Conservation (phyloP, 495 filamentous ascomycete species). For the Xylaria scruposa region DNA sequence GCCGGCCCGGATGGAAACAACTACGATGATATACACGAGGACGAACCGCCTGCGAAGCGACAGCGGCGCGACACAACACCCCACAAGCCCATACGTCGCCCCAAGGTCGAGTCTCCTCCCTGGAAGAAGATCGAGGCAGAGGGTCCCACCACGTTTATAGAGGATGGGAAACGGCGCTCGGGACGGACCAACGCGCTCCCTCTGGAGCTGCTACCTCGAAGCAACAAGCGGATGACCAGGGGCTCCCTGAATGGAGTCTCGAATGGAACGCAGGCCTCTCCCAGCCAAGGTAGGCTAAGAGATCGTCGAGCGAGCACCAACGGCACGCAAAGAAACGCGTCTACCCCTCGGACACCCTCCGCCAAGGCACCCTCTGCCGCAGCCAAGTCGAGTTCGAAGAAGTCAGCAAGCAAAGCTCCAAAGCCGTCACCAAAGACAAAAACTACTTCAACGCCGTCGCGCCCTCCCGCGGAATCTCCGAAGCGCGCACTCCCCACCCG, state of each 20-base stretch:
- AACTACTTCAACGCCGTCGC: conserved; percentile 43
- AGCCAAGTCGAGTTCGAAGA: conserved; percentile 40
- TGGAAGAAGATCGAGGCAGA: conserved; percentile 91
- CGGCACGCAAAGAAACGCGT: conserved; percentile 43
- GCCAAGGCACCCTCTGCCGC: conserved; percentile 39
- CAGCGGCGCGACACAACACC: conserved; percentile 62
- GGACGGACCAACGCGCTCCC: conserved; percentile 79
- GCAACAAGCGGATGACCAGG: conserved; percentile 65
- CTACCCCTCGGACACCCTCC: conserved; percentile 30
- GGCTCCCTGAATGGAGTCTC: conserved; percentile 44
- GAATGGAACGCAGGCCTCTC: conserved; percentile 26
- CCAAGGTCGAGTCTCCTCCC: conserved; percentile 76
- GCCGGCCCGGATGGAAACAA: conserved; percentile 7
- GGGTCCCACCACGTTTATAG: conserved; percentile 83
- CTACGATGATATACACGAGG: conserved; percentile 35
- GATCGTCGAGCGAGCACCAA: conserved; percentile 36
- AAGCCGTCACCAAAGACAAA: conserved; percentile 41
- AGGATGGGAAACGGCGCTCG: conserved; percentile 85
- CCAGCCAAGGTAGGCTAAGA: conserved; percentile 17
- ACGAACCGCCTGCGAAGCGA: conserved; percentile 72
- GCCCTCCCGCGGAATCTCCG: conserved; percentile 41
- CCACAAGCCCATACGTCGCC: conserved; percentile 39
- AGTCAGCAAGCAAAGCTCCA: conserved; percentile 31
- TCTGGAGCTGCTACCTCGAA: conserved; percentile 69
- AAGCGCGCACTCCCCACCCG: conserved; percentile 44